These are phyloP conservation scores for Arachis monticola DNA, from an alignment of 331 rosid genomes.

Conservation along the genomic window DNA sequence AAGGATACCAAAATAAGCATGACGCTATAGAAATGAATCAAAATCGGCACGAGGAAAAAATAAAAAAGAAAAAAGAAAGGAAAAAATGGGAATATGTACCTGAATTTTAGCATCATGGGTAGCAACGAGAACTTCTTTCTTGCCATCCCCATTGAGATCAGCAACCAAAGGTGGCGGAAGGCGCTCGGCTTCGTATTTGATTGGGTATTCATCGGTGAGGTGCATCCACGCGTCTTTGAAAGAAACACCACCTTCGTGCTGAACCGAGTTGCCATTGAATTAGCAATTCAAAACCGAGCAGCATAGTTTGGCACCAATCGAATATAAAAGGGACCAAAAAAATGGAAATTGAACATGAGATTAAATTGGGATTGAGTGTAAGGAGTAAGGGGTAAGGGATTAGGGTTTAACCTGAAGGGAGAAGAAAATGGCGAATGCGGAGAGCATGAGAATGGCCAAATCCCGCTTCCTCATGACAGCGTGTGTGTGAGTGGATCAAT, in stretches of 20 bases:
- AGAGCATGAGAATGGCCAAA: slow-evolving; percentile 96
- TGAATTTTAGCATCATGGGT: slow-evolving; percentile 96
- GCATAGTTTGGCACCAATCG: slow-evolving; percentile 9
- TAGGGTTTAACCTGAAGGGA: slow-evolving; percentile 81
- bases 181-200: slow-evolving; percentile 91
- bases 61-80: neutral
- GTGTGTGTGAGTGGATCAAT: slow-evolving; percentile 1
- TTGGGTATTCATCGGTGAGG: slow-evolving; percentile 85
- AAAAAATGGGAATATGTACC: slow-evolving; percentile 46
- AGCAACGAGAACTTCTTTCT: slow-evolving; percentile 89
- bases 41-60: slow-evolving; percentile 3
- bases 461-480: slow-evolving; percentile 94
- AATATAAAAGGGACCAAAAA: neutral
- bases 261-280: slow-evolving; percentile 29
- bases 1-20: slow-evolving; percentile 21
- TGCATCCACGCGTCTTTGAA: slow-evolving; percentile 98
- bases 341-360: neutral
- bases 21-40: neutral
- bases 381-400: neutral
- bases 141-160: slow-evolving; percentile 98
- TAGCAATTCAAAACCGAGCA: neutral
- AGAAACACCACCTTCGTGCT: slow-evolving; percentile 96
- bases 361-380: neutral
- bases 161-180: slow-evolving; percentile 94
- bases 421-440: slow-evolving; percentile 96